Conservation (phyloP, 257 asterid genomes). For the Solanum gracilifrons region DNA sequence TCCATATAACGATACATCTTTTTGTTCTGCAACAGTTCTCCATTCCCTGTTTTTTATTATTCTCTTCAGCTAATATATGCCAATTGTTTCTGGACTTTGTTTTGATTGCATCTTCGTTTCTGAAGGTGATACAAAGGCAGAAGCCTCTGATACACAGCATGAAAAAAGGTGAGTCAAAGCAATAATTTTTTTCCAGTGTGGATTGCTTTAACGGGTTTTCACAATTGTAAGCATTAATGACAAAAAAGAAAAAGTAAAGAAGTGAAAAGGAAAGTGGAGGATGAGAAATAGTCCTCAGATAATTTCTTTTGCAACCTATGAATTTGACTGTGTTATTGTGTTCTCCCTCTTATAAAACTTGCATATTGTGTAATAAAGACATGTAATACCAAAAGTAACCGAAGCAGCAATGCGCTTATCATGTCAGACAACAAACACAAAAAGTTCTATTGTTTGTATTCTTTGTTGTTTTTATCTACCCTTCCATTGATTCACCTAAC, state of each 20-base stretch:
- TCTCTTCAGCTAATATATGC: background rate
- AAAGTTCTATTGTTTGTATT: slow-evolving; percentile 11
- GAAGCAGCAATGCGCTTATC: slow-evolving; percentile 18
- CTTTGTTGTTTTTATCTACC: background rate
- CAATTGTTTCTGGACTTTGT: background rate
- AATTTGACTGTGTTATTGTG: background rate
- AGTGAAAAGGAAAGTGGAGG: background rate
- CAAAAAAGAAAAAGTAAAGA: background rate
- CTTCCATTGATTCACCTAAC: background rate
- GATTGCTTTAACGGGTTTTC: background rate
- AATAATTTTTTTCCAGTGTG: no score
- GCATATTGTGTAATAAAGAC: background rate
- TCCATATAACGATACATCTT: background rate
- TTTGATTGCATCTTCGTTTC: slow-evolving; percentile 2
- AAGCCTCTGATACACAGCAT: slow-evolving; percentile 22
- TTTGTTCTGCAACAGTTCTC: background rate
- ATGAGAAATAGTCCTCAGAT: background rate
- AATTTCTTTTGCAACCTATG: background rate
- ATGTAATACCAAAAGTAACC: slow-evolving; percentile 9
- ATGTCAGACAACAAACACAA: slow-evolving; percentile 23
- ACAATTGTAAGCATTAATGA: background rate
- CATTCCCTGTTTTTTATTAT: background rate
- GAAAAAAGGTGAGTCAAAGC: slow-evolving; percentile 26
- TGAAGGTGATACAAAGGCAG: slow-evolving; percentile 35
- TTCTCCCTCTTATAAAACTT: background rate